Percentiles rank a stretch among this genome's conserved stretches.
These are phyloP conservation scores for Crithidia acanthocephali DNA, from an alignment of 208 protist genomes.

Conservation along the genomic window DNA sequence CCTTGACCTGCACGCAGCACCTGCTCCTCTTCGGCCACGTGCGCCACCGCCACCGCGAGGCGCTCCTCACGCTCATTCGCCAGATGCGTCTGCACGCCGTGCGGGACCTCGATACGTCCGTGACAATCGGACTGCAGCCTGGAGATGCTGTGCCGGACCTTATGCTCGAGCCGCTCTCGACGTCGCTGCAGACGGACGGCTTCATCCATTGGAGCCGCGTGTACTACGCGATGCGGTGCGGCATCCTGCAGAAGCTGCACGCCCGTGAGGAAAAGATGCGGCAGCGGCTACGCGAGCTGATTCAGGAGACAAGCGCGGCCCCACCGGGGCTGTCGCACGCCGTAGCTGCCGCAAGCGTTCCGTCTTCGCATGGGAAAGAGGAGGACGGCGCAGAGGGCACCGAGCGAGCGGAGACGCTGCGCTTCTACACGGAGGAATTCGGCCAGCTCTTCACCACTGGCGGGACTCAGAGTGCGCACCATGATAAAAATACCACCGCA, in stretches of 20 bases:
- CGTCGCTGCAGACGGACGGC: conserved; percentile 44
- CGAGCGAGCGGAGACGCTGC: conserved; percentile 15
- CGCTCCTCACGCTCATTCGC: conserved; percentile 75
- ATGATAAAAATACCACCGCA: no score
- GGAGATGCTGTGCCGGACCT: conserved; percentile 70
- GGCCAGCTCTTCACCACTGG: conserved; percentile 14
- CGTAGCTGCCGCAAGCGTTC: not conserved
- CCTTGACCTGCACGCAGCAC: conserved; percentile 14
- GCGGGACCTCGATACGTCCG: conserved; percentile 62
- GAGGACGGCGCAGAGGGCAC: not conserved
- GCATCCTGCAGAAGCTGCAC: conserved; percentile 63
- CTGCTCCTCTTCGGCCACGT: conserved; percentile 76
- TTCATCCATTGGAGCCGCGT: conserved; percentile 64
- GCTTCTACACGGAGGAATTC: conserved; percentile 38
- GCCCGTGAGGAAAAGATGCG: conserved; percentile 58
- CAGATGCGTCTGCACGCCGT: conserved; percentile 65
- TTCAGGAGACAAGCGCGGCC: conserved; percentile 30
- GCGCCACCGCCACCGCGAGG: conserved; percentile 56
- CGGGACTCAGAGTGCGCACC: not conserved
- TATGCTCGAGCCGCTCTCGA: conserved; percentile 64
- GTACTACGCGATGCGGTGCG: conserved; percentile 75
- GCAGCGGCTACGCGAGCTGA: conserved; percentile 58
- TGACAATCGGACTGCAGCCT: conserved; percentile 54
- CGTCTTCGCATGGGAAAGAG: not conserved
- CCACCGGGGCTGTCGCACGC: conserved; percentile 32